These are phyloP conservation scores for Talaromyces sp. DNA, from an alignment of 2,329 filamentous ascomycete genomes.

Conservation along the genomic window DNA sequence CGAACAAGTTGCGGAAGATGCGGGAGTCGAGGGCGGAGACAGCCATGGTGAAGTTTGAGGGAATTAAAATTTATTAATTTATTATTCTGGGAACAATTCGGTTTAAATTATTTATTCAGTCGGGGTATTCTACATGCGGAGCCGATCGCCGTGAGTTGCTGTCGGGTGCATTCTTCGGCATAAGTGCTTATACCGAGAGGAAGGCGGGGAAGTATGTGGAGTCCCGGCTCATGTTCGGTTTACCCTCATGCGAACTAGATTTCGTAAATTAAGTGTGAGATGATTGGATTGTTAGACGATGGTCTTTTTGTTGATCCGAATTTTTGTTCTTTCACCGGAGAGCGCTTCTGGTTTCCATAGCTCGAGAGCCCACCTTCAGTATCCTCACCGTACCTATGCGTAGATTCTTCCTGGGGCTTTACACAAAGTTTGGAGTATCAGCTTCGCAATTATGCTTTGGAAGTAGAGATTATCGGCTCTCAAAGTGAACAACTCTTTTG, in stretches of 20 bases:
- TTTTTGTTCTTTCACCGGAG: too few relatives aligned
- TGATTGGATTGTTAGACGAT: neutral
- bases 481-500: too few relatives aligned
- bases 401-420: too few relatives aligned
- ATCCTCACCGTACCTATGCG: too few relatives aligned
- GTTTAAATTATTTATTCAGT: neutral
- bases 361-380: too few relatives aligned
- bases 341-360: too few relatives aligned
- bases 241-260: neutral
- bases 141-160: too few relatives aligned
- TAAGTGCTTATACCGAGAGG: slow-evolving; percentile 4
- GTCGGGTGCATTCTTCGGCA: slow-evolving; percentile 1
- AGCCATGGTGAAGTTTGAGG: slow-evolving; percentile 12
- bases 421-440: too few relatives aligned
- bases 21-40: slow-evolving; percentile 27
- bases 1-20: slow-evolving; percentile 29
- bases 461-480: too few relatives aligned
- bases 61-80: neutral
- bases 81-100: neutral
- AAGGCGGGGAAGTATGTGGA: neutral
- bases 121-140: too few relatives aligned
- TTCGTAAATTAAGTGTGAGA: neutral
- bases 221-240: neutral
- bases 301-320: too few relatives aligned
- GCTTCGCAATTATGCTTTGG: too few relatives aligned